Evolutionary conservation across 192 early-diverging fungal species (phyloP).

Genomic region (Mortierella hygrophila): DNA sequence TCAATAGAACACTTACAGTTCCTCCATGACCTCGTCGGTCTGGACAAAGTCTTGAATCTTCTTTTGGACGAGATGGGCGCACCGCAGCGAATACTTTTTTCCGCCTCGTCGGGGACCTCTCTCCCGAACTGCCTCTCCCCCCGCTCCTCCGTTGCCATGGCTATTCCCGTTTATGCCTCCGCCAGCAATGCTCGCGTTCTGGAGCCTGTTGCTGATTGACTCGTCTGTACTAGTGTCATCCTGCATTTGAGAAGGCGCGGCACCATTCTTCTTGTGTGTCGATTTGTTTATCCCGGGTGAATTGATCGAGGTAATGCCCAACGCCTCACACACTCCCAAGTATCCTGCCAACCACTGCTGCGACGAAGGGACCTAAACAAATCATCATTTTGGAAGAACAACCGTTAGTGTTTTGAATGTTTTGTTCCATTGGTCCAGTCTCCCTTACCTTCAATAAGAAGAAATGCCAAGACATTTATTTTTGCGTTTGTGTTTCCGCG

Average conservation of each 20-base stretch:
- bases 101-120: constrained; percentile 20
- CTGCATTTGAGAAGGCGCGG: not conserved
- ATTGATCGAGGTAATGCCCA: constrained; percentile 20
- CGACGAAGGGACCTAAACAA: constrained; percentile 20
- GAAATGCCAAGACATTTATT: constrained; percentile 45
- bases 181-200: constrained; percentile 6
- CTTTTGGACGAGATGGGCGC: constrained; percentile 36
- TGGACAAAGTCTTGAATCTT: constrained; percentile 45
- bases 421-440: not conserved
- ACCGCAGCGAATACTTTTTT: constrained; percentile 41
- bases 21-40: constrained; percentile 53
- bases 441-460: not conserved
- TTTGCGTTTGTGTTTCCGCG: not conserved
- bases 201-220: not conserved
- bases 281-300: not conserved
- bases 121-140: not conserved
- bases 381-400: not conserved
- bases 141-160: not conserved
- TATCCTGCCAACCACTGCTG: constrained; percentile 48
- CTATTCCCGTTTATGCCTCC: not conserved
- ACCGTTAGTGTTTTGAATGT: not conserved
- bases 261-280: not conserved
- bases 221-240: not conserved
- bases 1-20: constrained; percentile 27
- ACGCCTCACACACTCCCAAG: constrained; percentile 34